These are phyloP conservation scores for Vitis rupestris DNA, from an alignment of 164 flowering plant genomes.

Conservation along the genomic window DNA sequence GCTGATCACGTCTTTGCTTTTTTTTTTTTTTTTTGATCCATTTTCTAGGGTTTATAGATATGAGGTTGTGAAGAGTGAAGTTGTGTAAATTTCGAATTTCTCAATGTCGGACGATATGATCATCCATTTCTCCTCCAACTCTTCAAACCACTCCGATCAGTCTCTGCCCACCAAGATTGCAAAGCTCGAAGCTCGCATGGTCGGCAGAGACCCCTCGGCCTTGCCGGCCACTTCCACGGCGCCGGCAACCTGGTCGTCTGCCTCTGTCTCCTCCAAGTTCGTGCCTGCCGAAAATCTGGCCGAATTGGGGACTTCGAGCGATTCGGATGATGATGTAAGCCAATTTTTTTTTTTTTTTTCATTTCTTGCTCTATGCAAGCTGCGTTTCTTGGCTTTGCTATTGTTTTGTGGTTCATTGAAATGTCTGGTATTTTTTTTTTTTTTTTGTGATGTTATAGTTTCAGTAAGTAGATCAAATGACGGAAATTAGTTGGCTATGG, in stretches of 20 bases:
- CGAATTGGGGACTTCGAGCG: conserved; percentile 55
- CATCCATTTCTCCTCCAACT: conserved; percentile 78
- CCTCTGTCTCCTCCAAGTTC: conserved; percentile 35
- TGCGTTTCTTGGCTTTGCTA: background rate
- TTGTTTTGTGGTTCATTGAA: background rate
- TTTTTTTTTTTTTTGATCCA: no score
- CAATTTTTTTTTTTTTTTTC: background rate
- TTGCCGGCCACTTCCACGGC: conserved; percentile 20
- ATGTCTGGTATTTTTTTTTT: no score
- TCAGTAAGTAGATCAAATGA: no score
- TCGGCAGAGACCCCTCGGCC: conserved; percentile 56
- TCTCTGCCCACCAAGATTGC: conserved; percentile 85
- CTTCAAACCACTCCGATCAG: conserved; percentile 88
- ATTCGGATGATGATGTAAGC: conserved; percentile 83
- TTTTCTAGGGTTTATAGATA: no score
- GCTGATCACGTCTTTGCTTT: no score
- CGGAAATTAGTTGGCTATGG: no score
- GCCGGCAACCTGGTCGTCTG: conserved; percentile 40
- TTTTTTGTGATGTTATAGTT: no score
- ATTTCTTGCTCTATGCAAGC: no score
- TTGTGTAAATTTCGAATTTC: no score
- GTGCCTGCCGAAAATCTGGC: conserved; percentile 35
- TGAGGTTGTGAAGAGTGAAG: no score
- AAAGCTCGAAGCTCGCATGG: conserved; percentile 95
- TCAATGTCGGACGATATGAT: conserved; percentile 88